phyloP scores from a whole-genome alignment of 768 basidiomycete species.

The Cyclocybe cylindracea region DNA sequence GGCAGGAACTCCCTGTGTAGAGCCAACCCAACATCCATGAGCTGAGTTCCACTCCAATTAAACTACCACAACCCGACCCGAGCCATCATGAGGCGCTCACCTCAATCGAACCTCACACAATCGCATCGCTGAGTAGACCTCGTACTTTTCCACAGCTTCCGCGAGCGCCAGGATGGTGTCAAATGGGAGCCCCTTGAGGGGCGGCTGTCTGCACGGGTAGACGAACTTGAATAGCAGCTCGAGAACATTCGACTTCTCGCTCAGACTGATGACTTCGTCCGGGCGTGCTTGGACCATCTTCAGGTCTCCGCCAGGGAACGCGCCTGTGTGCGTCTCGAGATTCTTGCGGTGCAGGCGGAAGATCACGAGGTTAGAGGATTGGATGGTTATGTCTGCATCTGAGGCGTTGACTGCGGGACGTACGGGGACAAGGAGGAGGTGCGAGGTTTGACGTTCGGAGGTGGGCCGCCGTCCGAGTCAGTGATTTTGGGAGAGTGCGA shows the following conservation, averaged over 20 bases:
- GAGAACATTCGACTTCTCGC: conserved; percentile 17
- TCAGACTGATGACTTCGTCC: conserved; percentile 14
- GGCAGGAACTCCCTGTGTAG: too few species aligned
- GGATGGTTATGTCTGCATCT: conserved; percentile 3
- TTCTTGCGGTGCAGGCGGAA: conserved; percentile 8
- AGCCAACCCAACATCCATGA: too few species aligned
- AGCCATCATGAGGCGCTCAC: background rate
- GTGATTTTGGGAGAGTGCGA: too few species aligned
- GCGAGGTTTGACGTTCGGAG: too few species aligned
- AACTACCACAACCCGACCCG: background rate
- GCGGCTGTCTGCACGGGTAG: conserved; percentile 18
- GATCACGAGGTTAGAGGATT: conserved; percentile 4
- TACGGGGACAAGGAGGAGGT: too few species aligned
- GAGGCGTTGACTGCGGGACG: conserved; percentile 15
- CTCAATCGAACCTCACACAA: conserved; percentile 12
- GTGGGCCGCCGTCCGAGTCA: too few species aligned
- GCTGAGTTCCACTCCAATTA: background rate
- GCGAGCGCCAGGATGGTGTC: conserved; percentile 11
- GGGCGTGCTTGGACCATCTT: background rate
- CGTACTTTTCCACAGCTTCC: conserved; percentile 22
- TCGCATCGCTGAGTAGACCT: conserved; percentile 19
- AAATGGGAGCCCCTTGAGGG: conserved; percentile 4
- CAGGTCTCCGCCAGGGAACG: conserved; percentile 11
- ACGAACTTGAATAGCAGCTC: conserved; percentile 27
- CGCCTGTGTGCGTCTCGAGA: conserved; percentile 2